A percentile compares a stretch with the other conserved stretches of the same genome.
Conservation (phyloP, 331 rosid genomes). For the Telfairia occidentalis region DNA sequence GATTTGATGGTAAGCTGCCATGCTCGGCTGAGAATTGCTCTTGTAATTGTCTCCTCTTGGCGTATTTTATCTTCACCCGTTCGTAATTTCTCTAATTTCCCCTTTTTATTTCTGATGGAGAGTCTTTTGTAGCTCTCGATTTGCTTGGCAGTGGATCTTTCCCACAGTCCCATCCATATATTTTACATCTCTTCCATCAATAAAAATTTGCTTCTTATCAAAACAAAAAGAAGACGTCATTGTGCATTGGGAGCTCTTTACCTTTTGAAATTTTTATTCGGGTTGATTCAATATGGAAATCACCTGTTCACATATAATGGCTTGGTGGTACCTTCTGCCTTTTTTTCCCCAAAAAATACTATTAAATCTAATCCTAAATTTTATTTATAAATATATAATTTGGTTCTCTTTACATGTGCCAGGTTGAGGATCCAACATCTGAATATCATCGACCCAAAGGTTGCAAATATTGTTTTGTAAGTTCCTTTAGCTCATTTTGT, state of each 20-base stretch:
- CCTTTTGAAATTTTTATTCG: neutral
- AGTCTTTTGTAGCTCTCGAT: neutral
- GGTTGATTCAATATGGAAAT: neutral
- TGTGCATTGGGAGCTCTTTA: neutral
- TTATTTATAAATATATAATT: constrained; percentile 5
- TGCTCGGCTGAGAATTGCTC: neutral
- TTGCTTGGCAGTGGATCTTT: neutral
- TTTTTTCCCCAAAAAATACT: no score
- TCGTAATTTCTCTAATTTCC: neutral
- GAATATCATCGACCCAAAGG: constrained; percentile 25
- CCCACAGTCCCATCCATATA: neutral
- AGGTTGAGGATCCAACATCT: constrained; percentile 34
- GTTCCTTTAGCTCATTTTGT: constrained; percentile 25
- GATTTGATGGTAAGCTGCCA: neutral
- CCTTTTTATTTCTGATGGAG: neutral
- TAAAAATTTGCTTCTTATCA: neutral
- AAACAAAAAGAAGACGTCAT: neutral
- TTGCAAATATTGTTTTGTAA: constrained; percentile 80
- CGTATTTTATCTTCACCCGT: neutral
- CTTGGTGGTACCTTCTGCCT: neutral
- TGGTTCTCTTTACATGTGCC: constrained; percentile 22
- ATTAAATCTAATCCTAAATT: neutral
- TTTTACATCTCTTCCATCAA: neutral
- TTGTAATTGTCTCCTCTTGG: neutral
- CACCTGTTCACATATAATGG: neutral